A percentile compares a stretch with the other conserved stretches of the same genome.
These are phyloP conservation scores for Jamesozyma rosinii DNA, from an alignment of 805 yeast species.

Conservation along the genomic window DNA sequence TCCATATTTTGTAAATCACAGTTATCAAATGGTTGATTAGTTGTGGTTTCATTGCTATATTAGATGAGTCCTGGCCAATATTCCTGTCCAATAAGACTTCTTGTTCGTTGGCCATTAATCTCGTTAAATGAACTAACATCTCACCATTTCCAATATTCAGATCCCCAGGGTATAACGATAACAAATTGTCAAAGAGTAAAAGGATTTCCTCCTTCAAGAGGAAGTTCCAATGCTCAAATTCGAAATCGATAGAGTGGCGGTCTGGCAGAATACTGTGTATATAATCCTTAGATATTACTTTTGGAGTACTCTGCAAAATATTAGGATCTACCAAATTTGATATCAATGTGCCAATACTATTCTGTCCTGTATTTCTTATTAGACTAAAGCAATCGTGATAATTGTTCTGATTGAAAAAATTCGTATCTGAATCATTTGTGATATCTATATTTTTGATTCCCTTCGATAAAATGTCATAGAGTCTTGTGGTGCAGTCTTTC, in stretches of 20 bases:
- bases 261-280: constrained; percentile 1
- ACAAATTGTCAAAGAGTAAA: constrained; percentile 39
- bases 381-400: constrained; percentile 19
- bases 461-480: constrained; percentile 19
- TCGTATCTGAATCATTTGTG: neutral
- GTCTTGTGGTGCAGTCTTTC: constrained; percentile 19
- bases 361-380: constrained; percentile 24
- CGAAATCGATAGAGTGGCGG: constrained; percentile 6
- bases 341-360: constrained; percentile 17
- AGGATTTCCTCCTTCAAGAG: constrained; percentile 38
- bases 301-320: constrained; percentile 17
- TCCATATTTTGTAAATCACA: constrained; percentile 17
- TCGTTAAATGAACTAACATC: constrained; percentile 19
- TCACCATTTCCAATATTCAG: constrained; percentile 13
- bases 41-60: constrained; percentile 9
- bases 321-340: constrained; percentile 15
- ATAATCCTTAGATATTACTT: constrained; percentile 24
- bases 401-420: constrained; percentile 5
- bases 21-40: constrained; percentile 17
- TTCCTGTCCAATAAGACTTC: constrained; percentile 23
- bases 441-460: constrained; percentile 8
- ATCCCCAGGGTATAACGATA: constrained; percentile 16
- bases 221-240: constrained; percentile 20
- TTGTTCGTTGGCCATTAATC: constrained; percentile 29
- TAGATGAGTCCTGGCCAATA: constrained; percentile 18